These are phyloP conservation scores for Apiotrichum porosum DNA, from an alignment of 1,284 basidiomycete genomes.

Conservation along the genomic window DNA sequence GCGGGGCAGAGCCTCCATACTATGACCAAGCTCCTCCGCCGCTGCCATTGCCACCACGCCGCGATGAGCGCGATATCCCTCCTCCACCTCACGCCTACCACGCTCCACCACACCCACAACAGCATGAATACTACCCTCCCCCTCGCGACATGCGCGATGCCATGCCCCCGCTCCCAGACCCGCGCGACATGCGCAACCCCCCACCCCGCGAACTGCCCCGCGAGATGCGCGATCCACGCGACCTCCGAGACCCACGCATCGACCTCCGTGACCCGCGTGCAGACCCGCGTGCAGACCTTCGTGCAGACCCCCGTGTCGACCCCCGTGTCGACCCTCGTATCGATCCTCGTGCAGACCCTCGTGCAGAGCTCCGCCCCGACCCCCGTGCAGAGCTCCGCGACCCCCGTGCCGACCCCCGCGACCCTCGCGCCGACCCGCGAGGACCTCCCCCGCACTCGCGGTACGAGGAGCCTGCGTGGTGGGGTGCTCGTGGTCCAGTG, in stretches of 20 bases:
- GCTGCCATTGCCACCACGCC: not conserved
- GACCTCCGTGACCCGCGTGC: slow-evolving; percentile 1
- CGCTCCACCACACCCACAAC: not conserved
- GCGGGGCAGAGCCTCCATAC: not conserved
- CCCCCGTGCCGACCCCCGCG: slow-evolving; percentile 9
- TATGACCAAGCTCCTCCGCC: too few relatives aligned
- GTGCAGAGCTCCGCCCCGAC: not conserved
- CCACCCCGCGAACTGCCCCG: too few relatives aligned
- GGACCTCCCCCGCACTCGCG: not conserved
- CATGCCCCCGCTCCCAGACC: too few relatives aligned
- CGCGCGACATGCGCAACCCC: too few relatives aligned
- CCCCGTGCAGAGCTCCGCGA: not conserved
- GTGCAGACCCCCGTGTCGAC: too few relatives aligned
- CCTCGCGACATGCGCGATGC: not conserved
- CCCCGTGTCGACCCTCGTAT: too few relatives aligned
- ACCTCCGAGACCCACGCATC: slow-evolving; percentile 3
- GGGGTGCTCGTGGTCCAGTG: not conserved
- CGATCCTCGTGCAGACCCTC: not conserved
- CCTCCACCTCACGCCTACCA: not conserved
- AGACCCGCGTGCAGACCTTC: too few relatives aligned
- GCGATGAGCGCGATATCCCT: not conserved
- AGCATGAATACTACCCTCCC: not conserved
- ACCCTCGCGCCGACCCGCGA: slow-evolving; percentile 6
- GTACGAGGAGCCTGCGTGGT: slow-evolving; percentile 1
- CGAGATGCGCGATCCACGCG: too few relatives aligned